A percentile compares a stretch with the other conserved stretches of the same genome.
Conservation (phyloP, 1,284 basidiomycete genomes). For the Trametes sp. region DNA sequence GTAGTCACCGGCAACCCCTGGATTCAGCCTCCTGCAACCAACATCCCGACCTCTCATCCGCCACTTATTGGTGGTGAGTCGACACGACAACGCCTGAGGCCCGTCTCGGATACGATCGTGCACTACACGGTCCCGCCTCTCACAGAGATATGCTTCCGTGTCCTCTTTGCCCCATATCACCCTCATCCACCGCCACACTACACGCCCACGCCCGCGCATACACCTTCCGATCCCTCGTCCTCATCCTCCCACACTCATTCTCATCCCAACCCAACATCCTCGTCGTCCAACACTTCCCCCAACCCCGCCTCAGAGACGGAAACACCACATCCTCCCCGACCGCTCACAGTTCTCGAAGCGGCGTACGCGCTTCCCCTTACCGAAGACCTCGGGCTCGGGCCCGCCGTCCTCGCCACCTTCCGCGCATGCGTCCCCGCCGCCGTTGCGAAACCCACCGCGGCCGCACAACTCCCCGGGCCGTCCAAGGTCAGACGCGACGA, state of each 20-base stretch:
- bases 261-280: background rate
- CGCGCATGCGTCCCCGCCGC: slow-evolving; percentile 38
- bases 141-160: slow-evolving; percentile 58
- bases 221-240: background rate
- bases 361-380: slow-evolving; percentile 30
- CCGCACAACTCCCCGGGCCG: slow-evolving; percentile 13
- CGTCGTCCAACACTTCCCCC: slow-evolving; percentile 27
- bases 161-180: slow-evolving; percentile 48
- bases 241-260: background rate
- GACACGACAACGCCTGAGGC: slow-evolving; percentile 11
- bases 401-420: slow-evolving; percentile 30
- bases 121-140: slow-evolving; percentile 51
- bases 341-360: slow-evolving; percentile 44
- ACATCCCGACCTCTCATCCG: background rate
- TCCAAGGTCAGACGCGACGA: slow-evolving; percentile 20
- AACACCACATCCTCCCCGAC: slow-evolving; percentile 8
- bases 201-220: background rate
- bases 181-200: background rate
- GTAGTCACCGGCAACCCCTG: slow-evolving; percentile 66
- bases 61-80: background rate
- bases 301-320: background rate
- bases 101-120: slow-evolving; percentile 34
- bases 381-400: slow-evolving; percentile 23
- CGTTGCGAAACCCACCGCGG: slow-evolving; percentile 31
- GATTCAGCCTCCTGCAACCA: slow-evolving; percentile 43